phyloP scores from a whole-genome alignment of 352 stramenopile genomes.

The Phytophthora fragariae region DNA sequence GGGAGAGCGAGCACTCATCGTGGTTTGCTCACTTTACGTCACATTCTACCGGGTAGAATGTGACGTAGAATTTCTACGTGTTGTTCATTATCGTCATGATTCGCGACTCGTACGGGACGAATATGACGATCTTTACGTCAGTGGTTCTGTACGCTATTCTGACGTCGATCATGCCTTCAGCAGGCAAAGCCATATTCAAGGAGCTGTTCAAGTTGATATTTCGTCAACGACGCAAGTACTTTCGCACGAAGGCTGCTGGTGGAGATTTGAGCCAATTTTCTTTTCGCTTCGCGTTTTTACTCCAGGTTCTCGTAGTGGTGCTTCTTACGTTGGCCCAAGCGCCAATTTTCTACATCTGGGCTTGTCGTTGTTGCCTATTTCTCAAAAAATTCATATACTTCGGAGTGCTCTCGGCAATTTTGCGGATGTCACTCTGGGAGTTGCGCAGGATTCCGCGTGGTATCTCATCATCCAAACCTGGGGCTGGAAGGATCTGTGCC shows the following conservation, averaged over 20 bases:
- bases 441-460: constrained; percentile 60
- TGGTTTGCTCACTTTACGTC: constrained; percentile 77
- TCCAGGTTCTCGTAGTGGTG: constrained; percentile 60
- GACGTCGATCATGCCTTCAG: constrained; percentile 57
- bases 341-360: constrained; percentile 78
- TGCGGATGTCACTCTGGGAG: constrained; percentile 59
- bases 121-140: constrained; percentile 43
- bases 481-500: constrained; percentile 71
- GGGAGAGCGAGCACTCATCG: constrained; percentile 66
- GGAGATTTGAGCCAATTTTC: constrained; percentile 57
- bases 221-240: constrained; percentile 72
- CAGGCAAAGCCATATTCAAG: constrained; percentile 76
- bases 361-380: constrained; percentile 64
- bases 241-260: constrained; percentile 53
- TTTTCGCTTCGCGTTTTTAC: constrained; percentile 64
- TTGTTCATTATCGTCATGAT: constrained; percentile 77
- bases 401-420: constrained; percentile 56
- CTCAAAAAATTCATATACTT: constrained; percentile 74
- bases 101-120: constrained; percentile 48
- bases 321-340: constrained; percentile 62
- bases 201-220: constrained; percentile 87
- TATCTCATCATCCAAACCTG: constrained; percentile 67
- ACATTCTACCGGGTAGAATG: too few species aligned
- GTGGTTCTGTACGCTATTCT: constrained; percentile 64
- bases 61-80: too few species aligned